Conservation (phyloP, 768 basidiomycete genomes). For the Boletus barrowsii region DNA sequence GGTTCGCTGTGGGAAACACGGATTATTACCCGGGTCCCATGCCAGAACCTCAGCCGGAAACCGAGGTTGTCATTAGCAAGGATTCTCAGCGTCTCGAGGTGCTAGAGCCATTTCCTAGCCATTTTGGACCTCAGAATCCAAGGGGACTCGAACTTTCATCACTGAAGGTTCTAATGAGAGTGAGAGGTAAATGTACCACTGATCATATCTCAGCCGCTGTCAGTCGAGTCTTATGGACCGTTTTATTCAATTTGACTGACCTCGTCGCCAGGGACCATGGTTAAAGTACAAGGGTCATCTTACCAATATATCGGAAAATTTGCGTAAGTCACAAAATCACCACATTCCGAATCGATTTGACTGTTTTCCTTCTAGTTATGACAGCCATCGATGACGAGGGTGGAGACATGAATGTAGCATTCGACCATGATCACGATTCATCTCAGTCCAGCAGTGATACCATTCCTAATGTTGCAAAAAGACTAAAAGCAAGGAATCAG, state of each 20-base stretch:
- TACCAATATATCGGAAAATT: constrained; percentile 94
- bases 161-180: constrained; percentile 83
- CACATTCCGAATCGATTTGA: not conserved
- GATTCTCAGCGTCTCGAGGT: constrained; percentile 84
- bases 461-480: constrained; percentile 89
- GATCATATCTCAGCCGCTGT: constrained; percentile 98
- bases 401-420: constrained; percentile 88
- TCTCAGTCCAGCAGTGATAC: constrained; percentile 58
- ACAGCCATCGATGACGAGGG: constrained; percentile 95
- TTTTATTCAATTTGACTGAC: constrained; percentile 1
- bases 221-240: constrained; percentile 24
- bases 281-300: constrained; percentile 98
- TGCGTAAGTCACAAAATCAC: constrained; percentile 51
- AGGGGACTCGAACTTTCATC: constrained; percentile 72
- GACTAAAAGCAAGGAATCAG: constrained; percentile 75
- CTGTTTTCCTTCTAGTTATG: constrained; percentile 56
- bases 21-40: constrained; percentile 74
- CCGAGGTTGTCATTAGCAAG: constrained; percentile 71
- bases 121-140: constrained; percentile 53
- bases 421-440: constrained; percentile 61
- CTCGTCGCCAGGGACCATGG: constrained; percentile 77
- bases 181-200: constrained; percentile 98
- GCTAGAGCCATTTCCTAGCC: constrained; percentile 79
- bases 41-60: constrained; percentile 73
- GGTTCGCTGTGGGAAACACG: constrained; percentile 74